These are phyloP conservation scores for Lepidium campestre DNA, from an alignment of 441 rosid genomes.

Conservation along the genomic window DNA sequence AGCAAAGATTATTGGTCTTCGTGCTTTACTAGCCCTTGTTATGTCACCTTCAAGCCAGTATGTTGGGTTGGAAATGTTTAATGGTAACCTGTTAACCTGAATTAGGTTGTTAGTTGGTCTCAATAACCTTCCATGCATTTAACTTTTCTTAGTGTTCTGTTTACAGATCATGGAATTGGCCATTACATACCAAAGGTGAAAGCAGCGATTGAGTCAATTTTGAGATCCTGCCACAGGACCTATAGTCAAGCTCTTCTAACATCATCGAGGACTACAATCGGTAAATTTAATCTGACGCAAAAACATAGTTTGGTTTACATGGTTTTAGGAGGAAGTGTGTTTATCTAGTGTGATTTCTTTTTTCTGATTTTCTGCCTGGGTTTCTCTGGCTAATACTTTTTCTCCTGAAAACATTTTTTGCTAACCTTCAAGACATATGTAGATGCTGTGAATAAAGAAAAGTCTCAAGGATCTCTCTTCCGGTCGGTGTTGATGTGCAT, in stretches of 20 bases:
- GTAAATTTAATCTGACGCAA: slow-evolving; percentile 33
- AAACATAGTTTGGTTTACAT: slow-evolving; percentile 4
- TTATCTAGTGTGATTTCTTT: neutral
- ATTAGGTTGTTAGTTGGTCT: slow-evolving; percentile 17
- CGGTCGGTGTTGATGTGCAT: slow-evolving; percentile 95
- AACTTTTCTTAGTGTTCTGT: slow-evolving; percentile 21
- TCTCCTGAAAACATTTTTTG: slow-evolving; percentile 1
- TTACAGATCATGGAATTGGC: slow-evolving; percentile 78
- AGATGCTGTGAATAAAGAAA: slow-evolving; percentile 98
- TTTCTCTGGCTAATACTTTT: slow-evolving; percentile 11
- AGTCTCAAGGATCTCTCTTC: slow-evolving; percentile 95
- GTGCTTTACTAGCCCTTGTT: slow-evolving; percentile 93
- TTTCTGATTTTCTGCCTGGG: slow-evolving; percentile 14
- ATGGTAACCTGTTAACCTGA: slow-evolving; percentile 44
- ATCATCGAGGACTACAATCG: slow-evolving; percentile 82
- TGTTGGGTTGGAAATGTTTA: slow-evolving; percentile 86
- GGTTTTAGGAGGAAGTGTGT: neutral
- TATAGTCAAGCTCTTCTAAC: slow-evolving; percentile 93
- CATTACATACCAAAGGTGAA: slow-evolving; percentile 98
- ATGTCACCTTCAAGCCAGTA: slow-evolving; percentile 91
- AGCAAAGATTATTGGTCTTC: slow-evolving; percentile 96
- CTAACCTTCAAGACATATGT: slow-evolving; percentile 31
- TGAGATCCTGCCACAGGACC: slow-evolving; percentile 84
- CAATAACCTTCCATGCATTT: neutral
- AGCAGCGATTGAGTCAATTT: slow-evolving; percentile 93